Conservation (phyloP, 1,139 yeast species). For the Williopsis jadinii region DNA sequence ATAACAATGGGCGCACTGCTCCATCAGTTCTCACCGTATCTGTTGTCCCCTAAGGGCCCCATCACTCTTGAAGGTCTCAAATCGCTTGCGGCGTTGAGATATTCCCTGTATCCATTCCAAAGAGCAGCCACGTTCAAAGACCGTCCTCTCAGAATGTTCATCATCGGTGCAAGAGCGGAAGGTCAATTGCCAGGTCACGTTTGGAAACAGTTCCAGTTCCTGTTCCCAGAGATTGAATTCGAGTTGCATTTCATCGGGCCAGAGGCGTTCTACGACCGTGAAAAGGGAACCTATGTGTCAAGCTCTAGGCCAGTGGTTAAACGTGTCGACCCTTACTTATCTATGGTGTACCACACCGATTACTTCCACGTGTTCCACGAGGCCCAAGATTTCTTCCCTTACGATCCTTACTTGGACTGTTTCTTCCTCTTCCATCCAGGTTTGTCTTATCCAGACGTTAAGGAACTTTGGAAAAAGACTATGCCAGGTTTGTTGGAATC, state of each 20-base stretch:
- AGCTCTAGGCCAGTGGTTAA: slow-evolving; percentile 58
- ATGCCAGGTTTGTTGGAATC: slow-evolving; percentile 84
- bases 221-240: slow-evolving; percentile 76
- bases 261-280: slow-evolving; percentile 71
- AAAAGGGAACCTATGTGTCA: slow-evolving; percentile 45
- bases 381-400: slow-evolving; percentile 92
- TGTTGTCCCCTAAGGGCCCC: slow-evolving; percentile 77
- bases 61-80: slow-evolving; percentile 87
- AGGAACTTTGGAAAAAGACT: slow-evolving; percentile 88
- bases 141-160: slow-evolving; percentile 82
- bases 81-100: slow-evolving; percentile 84
- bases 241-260: slow-evolving; percentile 94
- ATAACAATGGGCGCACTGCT: slow-evolving; percentile 78
- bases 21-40: slow-evolving; percentile 82
- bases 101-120: slow-evolving; percentile 76
- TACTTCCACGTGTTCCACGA: slow-evolving; percentile 88
- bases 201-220: slow-evolving; percentile 87
- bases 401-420: slow-evolving; percentile 90
- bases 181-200: slow-evolving; percentile 91
- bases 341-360: slow-evolving; percentile 78
- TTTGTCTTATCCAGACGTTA: slow-evolving; percentile 74
- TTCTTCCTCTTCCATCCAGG: slow-evolving; percentile 97
- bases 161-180: slow-evolving; percentile 90
- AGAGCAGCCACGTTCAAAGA: slow-evolving; percentile 60
- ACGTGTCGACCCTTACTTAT: slow-evolving; percentile 68